These are phyloP conservation scores for Crataegus laevigata DNA, from an alignment of 306 rosid species.

Conservation along the genomic window DNA sequence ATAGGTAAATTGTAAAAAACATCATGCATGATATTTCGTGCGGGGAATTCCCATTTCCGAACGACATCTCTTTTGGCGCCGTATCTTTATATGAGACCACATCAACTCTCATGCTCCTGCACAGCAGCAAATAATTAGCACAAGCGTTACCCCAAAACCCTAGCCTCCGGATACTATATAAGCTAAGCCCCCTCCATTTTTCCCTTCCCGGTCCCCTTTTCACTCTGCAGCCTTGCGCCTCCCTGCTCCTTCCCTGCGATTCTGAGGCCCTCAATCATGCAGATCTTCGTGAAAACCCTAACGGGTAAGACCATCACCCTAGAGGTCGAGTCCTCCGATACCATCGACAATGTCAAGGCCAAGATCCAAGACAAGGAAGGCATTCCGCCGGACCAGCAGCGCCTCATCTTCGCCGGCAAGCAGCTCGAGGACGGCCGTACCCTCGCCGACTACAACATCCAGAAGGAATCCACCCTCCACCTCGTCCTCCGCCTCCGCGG, in stretches of 20 bases:
- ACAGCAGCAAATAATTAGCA: background rate
- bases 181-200: background rate
- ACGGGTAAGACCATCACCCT: slow-evolving; percentile 93
- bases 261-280: slow-evolving; percentile 37
- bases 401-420: slow-evolving; percentile 89
- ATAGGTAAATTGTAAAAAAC: too few species aligned
- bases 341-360: slow-evolving; percentile 86
- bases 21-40: background rate
- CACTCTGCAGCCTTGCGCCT: background rate
- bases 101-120: background rate
- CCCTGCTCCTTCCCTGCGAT: background rate
- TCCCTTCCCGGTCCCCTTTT: too few species aligned
- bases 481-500: slow-evolving; percentile 91
- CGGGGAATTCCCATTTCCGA: background rate
- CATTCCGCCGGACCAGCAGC: slow-evolving; percentile 92
- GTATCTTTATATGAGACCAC: background rate
- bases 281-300: slow-evolving; percentile 95
- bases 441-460: slow-evolving; percentile 90
- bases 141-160: background rate
- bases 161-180: background rate
- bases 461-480: slow-evolving; percentile 89
- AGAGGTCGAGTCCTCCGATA: slow-evolving; percentile 86
- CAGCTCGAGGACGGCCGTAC: slow-evolving; percentile 96
- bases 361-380: slow-evolving; percentile 97
- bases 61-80: background rate